phyloP scores from a whole-genome alignment of 371 early-diverging fungal genomes.

The Actinomucor elegans region DNA sequence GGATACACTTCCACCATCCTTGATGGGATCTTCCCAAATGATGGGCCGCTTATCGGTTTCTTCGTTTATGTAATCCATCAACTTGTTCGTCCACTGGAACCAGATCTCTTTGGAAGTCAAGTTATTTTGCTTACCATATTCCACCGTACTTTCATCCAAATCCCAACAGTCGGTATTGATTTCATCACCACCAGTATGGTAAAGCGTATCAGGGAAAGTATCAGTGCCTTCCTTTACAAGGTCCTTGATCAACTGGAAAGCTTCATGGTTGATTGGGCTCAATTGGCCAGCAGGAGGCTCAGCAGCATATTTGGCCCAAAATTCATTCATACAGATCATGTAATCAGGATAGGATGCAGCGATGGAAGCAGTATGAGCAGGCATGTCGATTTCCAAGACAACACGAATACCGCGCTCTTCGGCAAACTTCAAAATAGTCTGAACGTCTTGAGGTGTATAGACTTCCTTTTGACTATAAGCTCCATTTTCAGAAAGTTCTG shows the following conservation, averaged over 20 bases:
- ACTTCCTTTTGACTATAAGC: slow-evolving; percentile 60
- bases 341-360: slow-evolving; percentile 45
- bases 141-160: slow-evolving; percentile 9
- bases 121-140: slow-evolving; percentile 27
- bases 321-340: slow-evolving; percentile 44
- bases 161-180: slow-evolving; percentile 70
- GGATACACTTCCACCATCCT: slow-evolving; percentile 16
- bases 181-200: slow-evolving; percentile 81
- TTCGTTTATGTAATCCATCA: slow-evolving; percentile 15
- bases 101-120: slow-evolving; percentile 19
- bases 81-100: slow-evolving; percentile 33
- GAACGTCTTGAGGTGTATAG: slow-evolving; percentile 64
- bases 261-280: slow-evolving; percentile 56
- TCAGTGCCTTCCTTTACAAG: slow-evolving; percentile 58
- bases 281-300: slow-evolving; percentile 80
- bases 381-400: slow-evolving; percentile 81
- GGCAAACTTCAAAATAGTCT: slow-evolving; percentile 60
- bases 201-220: slow-evolving; percentile 65
- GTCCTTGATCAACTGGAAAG: slow-evolving; percentile 28
- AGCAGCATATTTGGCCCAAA: slow-evolving; percentile 57
- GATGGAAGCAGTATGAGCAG: slow-evolving; percentile 70
- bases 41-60: slow-evolving; percentile 19
- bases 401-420: slow-evolving; percentile 75
- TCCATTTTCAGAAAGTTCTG: slow-evolving; percentile 64
- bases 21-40: slow-evolving; percentile 31